Base-by-base conservation (phyloP, 257 asterid species). In the Fraxinus anomala region DNA sequence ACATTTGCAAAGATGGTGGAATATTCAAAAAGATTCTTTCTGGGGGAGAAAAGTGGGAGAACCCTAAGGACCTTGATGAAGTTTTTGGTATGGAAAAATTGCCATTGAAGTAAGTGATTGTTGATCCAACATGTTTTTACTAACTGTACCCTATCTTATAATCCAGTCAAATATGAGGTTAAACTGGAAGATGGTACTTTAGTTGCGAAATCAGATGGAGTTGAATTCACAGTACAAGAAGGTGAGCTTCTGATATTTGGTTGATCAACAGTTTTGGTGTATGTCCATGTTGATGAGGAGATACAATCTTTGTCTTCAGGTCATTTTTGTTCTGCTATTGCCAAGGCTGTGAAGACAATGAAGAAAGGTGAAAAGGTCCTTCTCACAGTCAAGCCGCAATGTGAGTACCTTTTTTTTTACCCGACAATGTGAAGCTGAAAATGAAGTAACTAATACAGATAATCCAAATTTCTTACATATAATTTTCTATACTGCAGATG, bases 331-430 rank as follows among this genome's bases (percentile, higher is more conserved):
- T 89, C 92, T 79, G 94, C 92, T 12, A 78, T 89, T 65, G 81
- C 90, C 65, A 86, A 78, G 82, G 89, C 94, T 51, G 88, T 89
- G 80, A 89, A 89, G 78, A 88, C 94, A 51, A 89, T 89, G 92
- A 89, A 88, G 84, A 89, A 82, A 73, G 91, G 89, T 13, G 91
- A 89, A 80, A 89, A 82, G 83, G 94, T 83, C 56, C 83, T 83
- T 11, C 71, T 89, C 16, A 78, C 89, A 1, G 92, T 89, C 67
- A 89, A 88, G 78, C 94, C 94, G 13, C 89, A 88, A 73, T 89
- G 92, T 88, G 78, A 70, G 85, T 66, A 21, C 39, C 23, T 2
- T 5, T 13, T n/a, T n/a, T 44, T 17, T 66, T 14, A 26, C 26
- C 28, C 69, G 7, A 8, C 24, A 33, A 24, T 5, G 1, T 30